Evolutionary conservation across 345 rosid genomes (phyloP).

Genomic region (Leavenworthia alabamica): DNA sequence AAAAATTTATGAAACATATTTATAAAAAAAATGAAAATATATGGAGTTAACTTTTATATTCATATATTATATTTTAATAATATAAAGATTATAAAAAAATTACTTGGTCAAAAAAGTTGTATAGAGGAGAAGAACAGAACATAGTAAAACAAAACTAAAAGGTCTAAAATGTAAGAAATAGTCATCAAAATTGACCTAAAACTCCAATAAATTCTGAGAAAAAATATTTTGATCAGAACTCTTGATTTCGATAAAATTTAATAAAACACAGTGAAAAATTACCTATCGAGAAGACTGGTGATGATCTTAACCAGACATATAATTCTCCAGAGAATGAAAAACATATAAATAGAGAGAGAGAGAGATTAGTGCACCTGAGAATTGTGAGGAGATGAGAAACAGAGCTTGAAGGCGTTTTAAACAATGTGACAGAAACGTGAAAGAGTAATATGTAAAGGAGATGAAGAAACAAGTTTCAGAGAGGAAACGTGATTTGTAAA

Average conservation of each 20-base stretch:
- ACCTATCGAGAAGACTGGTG: background rate
- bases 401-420: slow-evolving; percentile 12
- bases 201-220: background rate
- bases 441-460: background rate
- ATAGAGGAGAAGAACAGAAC: slow-evolving; percentile 6
- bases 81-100: background rate
- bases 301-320: background rate
- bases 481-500: slow-evolving; percentile 32
- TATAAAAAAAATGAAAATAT: background rate
- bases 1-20: background rate
- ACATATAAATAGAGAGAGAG: background rate
- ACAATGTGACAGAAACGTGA: background rate
- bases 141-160: slow-evolving; percentile 2
- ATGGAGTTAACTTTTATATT: background rate
- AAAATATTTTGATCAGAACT: background rate
- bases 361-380: slow-evolving; percentile 15
- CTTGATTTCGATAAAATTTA: background rate
- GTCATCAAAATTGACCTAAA: slow-evolving; percentile 15
- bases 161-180: background rate
- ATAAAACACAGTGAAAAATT: too few species aligned
- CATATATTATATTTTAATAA: background rate
- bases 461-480: slow-evolving; percentile 1
- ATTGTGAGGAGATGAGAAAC: slow-evolving; percentile 24
- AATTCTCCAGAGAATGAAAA: background rate
- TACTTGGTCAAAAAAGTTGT: slow-evolving; percentile 1